Evolutionary conservation across 768 basidiomycete genomes (phyloP).

Genomic region (Termitomyces sp.): DNA sequence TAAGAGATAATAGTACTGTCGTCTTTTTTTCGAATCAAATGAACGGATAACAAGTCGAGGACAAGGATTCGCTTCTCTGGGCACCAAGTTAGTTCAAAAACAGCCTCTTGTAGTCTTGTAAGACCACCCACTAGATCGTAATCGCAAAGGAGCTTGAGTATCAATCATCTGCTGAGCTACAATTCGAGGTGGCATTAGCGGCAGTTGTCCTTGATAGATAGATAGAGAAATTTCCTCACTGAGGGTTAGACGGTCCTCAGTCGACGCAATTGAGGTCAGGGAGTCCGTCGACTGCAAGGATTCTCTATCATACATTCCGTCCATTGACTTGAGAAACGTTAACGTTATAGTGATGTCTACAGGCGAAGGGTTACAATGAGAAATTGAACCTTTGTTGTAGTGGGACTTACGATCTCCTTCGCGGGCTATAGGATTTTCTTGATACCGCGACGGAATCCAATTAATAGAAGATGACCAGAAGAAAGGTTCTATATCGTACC

Average conservation of each 20-base stretch:
- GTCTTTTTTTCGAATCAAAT: conserved; percentile 37
- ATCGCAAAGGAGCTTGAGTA: conserved; percentile 31
- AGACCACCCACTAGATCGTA: conserved; percentile 23
- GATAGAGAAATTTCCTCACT: conserved; percentile 9
- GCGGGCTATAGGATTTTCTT: conserved; percentile 35
- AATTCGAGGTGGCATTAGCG: background rate
- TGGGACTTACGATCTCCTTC: conserved; percentile 47
- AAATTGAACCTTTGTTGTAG: background rate
- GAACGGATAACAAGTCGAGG: conserved; percentile 42
- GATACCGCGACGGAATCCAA: conserved; percentile 64
- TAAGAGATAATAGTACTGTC: conserved; percentile 47
- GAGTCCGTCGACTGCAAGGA: conserved; percentile 2
- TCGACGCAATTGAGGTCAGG: conserved; percentile 5
- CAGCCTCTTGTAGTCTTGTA: background rate
- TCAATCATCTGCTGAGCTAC: conserved; percentile 29
- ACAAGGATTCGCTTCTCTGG: conserved; percentile 28
- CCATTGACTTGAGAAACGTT: conserved; percentile 45
- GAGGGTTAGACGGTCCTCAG: conserved; percentile 12
- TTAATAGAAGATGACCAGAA: conserved; percentile 61
- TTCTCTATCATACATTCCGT: conserved; percentile 13
- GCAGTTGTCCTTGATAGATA: background rate
- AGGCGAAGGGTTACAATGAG: background rate
- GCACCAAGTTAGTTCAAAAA: background rate
- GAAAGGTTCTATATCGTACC: conserved; percentile 59
- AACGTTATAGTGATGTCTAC: conserved; percentile 54